phyloP scores from a whole-genome alignment of 768 basidiomycete genomes.

The Auriscalpium orientale region DNA sequence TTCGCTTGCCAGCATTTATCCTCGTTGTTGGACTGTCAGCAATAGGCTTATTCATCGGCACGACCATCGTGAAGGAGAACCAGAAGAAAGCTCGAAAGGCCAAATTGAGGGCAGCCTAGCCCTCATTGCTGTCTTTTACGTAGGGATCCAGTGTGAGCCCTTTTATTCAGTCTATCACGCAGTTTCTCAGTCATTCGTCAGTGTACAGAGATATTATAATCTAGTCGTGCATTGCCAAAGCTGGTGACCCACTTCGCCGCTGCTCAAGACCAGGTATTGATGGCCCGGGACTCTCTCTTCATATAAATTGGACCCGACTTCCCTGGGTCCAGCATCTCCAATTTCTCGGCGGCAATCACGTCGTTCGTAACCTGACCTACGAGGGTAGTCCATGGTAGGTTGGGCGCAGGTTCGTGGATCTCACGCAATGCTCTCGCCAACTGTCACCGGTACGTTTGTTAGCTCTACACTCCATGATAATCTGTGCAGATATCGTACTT shows the following conservation, averaged over 20 bases:
- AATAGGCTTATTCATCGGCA: slow-evolving; percentile 75
- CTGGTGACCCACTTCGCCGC: too few species aligned
- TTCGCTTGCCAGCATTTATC: slow-evolving; percentile 77
- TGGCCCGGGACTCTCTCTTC: neutral
- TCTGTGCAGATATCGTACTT: neutral
- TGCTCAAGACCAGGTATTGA: neutral
- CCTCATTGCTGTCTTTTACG: neutral
- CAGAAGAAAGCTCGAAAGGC: slow-evolving; percentile 57
- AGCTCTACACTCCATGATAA: neutral
- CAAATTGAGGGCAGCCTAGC: slow-evolving; percentile 49
- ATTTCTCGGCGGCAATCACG: slow-evolving; percentile 61
- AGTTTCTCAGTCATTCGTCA: too few species aligned
- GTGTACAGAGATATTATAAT: neutral
- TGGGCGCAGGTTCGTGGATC: slow-evolving; percentile 44
- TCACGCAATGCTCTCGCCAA: slow-evolving; percentile 45
- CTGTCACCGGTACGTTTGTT: slow-evolving; percentile 27
- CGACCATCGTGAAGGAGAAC: slow-evolving; percentile 69
- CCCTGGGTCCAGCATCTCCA: slow-evolving; percentile 40
- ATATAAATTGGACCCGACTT: neutral
- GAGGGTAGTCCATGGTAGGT: slow-evolving; percentile 37
- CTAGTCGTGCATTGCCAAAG: neutral
- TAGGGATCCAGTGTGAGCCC: too few species aligned
- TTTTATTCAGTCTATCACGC: too few species aligned
- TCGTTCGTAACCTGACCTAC: slow-evolving; percentile 56
- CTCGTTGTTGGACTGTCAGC: slow-evolving; percentile 74